Base-by-base conservation (phyloP, 2,329 filamentous ascomycete species). In the Microascus cirrosus region DNA sequence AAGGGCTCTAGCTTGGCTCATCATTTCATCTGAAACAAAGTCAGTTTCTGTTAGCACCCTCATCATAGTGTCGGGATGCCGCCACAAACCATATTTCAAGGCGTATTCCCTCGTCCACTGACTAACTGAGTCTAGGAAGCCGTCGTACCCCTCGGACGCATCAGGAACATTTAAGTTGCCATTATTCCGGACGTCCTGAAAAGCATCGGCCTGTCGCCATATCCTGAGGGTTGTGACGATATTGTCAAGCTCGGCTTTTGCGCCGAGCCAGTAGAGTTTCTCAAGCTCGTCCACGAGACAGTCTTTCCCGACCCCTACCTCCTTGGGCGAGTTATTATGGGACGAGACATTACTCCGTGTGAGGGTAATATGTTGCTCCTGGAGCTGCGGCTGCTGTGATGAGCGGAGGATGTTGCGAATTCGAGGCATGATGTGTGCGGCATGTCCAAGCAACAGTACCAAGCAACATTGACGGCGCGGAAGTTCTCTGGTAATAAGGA, bases 241-340 rank as follows among this genome's bases (percentile, higher is more conserved):
- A 50, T 68, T 62, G 39, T 69, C 64, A 1, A 74, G 61, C 56
- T 74, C 73, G 1, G 62, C 53, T 42, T 63, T 62, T 2, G 71
- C 69, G 1, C 70, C 72, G 2, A 64, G 61, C 72, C 72, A 74
- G 60, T 74, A 74, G 48, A 74, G 59, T 8, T 60, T 58, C 57
- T 66, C 63, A 2, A 71, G 60, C 58, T 68, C 64, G 0, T 39
- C 24, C n/a, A 61, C 59, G 15, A 70, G 62, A 22, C 57, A 58
- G 12, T 56, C 28, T 39, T 24, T 54, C 18, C 56, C 58, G 1
- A 45, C 3, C n/a, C 36, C 36, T 42, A 42, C 12, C 36, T 42
- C n/a, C n/a, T 42, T 18, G 36, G 36, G n/a, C 36, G 13, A 12
- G 36, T 42, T 15, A 15, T 42, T 7, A n/a, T n/a, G n/a, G n/a